Evolutionary conservation across 805 yeast species (phyloP).

Genomic region (Pichia deserticola): DNA sequence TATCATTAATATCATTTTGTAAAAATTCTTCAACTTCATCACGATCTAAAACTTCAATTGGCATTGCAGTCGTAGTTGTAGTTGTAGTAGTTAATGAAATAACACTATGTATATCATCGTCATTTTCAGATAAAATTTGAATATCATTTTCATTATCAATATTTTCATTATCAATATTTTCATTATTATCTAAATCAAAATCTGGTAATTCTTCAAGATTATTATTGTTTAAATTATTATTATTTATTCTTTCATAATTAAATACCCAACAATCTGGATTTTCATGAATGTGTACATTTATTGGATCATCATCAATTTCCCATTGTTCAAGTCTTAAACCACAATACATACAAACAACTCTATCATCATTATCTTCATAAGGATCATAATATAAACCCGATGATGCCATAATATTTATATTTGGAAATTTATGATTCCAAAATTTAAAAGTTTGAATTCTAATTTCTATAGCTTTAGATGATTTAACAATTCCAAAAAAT

Average conservation of each 20-base stretch:
- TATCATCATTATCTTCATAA: conserved; percentile 38
- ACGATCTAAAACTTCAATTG: conserved; percentile 18
- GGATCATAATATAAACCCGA: conserved; percentile 53
- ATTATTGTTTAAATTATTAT: neutral
- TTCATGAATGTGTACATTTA: conserved; percentile 2
- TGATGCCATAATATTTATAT: conserved; percentile 38
- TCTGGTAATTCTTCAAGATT: neutral
- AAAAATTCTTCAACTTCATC: conserved; percentile 21
- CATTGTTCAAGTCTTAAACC: conserved; percentile 61
- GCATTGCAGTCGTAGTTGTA: conserved; percentile 7
- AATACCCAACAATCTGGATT: conserved; percentile 8
- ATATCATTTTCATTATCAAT: neutral
- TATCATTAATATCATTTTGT: conserved; percentile 2
- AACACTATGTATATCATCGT: conserved; percentile 1
- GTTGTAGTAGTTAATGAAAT: conserved; percentile 2
- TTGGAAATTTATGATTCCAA: conserved; percentile 24
- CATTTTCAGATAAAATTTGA: neutral
- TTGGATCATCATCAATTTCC: conserved; percentile 50
- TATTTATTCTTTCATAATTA: neutral
- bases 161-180: no score
- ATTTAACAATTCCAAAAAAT: neutral
- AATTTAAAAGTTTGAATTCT: conserved; percentile 3
- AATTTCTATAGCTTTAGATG: neutral
- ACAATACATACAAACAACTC: conserved; percentile 59
- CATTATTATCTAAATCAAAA: neutral